Conservation (phyloP, 768 basidiomycete species). For the Pisolithus microcarpus region DNA sequence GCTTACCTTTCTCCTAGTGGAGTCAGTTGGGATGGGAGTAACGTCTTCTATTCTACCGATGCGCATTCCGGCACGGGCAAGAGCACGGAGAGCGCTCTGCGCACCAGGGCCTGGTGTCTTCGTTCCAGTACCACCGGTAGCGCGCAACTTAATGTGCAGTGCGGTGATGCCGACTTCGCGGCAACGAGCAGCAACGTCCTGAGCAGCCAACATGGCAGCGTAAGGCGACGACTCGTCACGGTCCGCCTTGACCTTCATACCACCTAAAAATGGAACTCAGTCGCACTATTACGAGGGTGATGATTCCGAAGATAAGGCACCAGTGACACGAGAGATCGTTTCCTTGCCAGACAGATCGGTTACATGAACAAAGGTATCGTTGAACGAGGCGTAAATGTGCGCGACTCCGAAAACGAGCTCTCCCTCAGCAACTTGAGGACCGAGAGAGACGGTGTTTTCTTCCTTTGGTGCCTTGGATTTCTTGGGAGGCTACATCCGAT, state of each 20-base stretch:
- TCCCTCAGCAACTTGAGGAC: slow-evolving; percentile 93
- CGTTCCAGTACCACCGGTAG: slow-evolving; percentile 96
- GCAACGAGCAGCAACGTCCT: slow-evolving; percentile 94
- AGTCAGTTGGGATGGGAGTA: slow-evolving; percentile 95
- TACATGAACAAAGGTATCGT: slow-evolving; percentile 99
- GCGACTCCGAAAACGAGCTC: slow-evolving; percentile 98
- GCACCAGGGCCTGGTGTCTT: slow-evolving; percentile 99
- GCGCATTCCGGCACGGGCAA: slow-evolving; percentile 96
- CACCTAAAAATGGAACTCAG: slow-evolving; percentile 44
- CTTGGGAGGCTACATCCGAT: slow-evolving; percentile 75
- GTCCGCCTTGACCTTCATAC: slow-evolving; percentile 99
- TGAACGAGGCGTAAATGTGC: slow-evolving; percentile 99
- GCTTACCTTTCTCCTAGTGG: slow-evolving; percentile 87
- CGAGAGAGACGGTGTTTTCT: slow-evolving; percentile 82
- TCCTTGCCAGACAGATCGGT: slow-evolving; percentile 99
- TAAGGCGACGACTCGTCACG: slow-evolving; percentile 98
- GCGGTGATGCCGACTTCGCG: slow-evolving; percentile 98
- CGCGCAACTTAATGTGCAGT: slow-evolving; percentile 97
- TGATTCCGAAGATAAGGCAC: slow-evolving; percentile 34
- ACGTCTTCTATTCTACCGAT: slow-evolving; percentile 99
- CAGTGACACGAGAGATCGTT: slow-evolving; percentile 97
- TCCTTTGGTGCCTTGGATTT: slow-evolving; percentile 73
- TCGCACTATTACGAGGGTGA: neutral
- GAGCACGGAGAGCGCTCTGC: slow-evolving; percentile 94
- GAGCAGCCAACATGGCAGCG: slow-evolving; percentile 96